Conservation (phyloP, 179 eudicot genomes). For the Nepenthes alata region DNA sequence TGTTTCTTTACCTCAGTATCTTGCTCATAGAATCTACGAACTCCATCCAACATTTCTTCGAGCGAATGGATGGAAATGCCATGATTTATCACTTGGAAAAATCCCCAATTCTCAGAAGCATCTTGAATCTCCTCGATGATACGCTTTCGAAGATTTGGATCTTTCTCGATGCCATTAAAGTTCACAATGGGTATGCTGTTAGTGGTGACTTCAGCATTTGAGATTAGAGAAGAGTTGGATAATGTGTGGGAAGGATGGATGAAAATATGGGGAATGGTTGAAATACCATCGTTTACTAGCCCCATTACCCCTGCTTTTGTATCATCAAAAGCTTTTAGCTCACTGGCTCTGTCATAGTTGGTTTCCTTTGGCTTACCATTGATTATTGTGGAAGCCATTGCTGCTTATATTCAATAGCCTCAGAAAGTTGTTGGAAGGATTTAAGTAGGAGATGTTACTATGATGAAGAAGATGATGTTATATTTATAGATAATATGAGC, state of each 20-base stretch:
- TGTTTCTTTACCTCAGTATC: constrained; percentile 10
- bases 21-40: constrained; percentile 12
- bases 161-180: too few relatives aligned
- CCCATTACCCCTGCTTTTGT: background rate
- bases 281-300: background rate
- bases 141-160: background rate
- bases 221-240: background rate
- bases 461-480: too few relatives aligned
- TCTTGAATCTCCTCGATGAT: constrained; percentile 10
- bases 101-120: constrained; percentile 16
- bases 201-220: background rate
- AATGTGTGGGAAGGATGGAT: background rate
- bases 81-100: constrained; percentile 25
- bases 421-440: too few relatives aligned
- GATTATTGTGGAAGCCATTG: too few relatives aligned
- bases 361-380: too few relatives aligned
- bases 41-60: constrained; percentile 15
- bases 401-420: too few relatives aligned
- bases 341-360: too few relatives aligned
- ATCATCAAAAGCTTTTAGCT: too few relatives aligned
- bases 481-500: too few relatives aligned
- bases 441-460: too few relatives aligned
- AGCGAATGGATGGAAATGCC: constrained; percentile 11
- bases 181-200: too few relatives aligned
- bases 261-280: background rate